Evolutionary conservation across 2,329 filamentous ascomycete species (phyloP), one percentile per base, ranked within the genome.

Genomic region (Alternaria triticina): DNA sequence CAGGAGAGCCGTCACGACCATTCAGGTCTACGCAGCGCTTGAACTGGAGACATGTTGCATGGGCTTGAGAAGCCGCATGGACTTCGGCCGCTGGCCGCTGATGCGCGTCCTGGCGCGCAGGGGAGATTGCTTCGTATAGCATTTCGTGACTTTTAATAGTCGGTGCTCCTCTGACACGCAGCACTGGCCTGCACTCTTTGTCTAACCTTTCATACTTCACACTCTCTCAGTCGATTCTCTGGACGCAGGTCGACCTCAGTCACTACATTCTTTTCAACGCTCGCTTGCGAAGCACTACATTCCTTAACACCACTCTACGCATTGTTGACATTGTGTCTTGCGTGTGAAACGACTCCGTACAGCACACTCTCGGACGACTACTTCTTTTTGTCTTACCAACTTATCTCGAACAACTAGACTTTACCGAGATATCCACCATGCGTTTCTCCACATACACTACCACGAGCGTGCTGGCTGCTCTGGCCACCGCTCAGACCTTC

Each of bases 401-500:
- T 25, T 25, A 60, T 64, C 46, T 46, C 13, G 8, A 51, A 36
- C 40, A n/a, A 27, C 13, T 59, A 20, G 52, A 51, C 49, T 62
- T 45, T 44, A 68, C 68, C 56, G 72, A 70, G 15, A 78, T 25
- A 30, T n/a, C 9, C 5, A 36, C 9, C 15, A 52, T 79, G 77
- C 76, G 70, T 61, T 76, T 75, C 65, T 72, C 69, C 50, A 60
- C 70, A 33, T 74, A 71, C 54, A 52, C 72, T 49, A 68, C 69
- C 7, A 68, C 70, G 28, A 73, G 75, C 66, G 75, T 76, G 13
- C 64, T 83, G 58, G 74, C 74, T 27, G 70, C 72, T 57, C 55
- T 79, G 22, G 74, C 74, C 60, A 74, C 66, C n/a, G 82, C 79
- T 25, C 82, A 84, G 69, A 84, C 82, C 57, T 83, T 79, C 64